Percentiles rank a stretch among this genome's conserved stretches.
Conservation (phyloP, 2,329 filamentous ascomycete species). For the Pseudogymnoascus sp. region DNA sequence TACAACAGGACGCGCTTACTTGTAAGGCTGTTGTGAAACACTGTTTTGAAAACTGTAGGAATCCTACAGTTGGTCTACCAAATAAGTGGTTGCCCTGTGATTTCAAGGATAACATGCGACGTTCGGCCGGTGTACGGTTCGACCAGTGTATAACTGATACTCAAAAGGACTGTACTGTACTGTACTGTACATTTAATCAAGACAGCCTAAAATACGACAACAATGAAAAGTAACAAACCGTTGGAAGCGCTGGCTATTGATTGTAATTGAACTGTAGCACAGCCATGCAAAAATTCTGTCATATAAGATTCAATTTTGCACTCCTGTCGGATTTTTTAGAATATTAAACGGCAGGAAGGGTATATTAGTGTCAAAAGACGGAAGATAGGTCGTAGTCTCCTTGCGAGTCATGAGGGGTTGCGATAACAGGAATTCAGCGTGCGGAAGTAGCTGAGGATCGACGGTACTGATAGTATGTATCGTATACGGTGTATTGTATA, state of each 20-base stretch:
- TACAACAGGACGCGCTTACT: neutral
- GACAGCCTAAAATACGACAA: too few relatives aligned
- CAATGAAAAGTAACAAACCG: too few relatives aligned
- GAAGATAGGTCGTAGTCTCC: neutral
- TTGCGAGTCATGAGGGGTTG: neutral
- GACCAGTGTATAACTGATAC: too few relatives aligned
- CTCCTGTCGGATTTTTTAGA: too few relatives aligned
- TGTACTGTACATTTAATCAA: too few relatives aligned
- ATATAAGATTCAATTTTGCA: neutral
- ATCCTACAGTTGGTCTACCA: neutral
- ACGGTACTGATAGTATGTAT: neutral
- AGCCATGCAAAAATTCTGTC: too few relatives aligned
- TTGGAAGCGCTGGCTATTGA: too few relatives aligned
- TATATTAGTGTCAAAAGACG: neutral
- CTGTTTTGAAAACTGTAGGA: neutral
- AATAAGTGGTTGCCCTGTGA: too few relatives aligned
- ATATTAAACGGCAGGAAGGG: neutral
- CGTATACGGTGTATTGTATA: neutral
- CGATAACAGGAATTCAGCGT: neutral
- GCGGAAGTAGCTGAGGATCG: neutral
- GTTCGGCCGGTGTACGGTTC: neutral
- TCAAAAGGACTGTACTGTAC: too few relatives aligned
- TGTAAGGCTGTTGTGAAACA: neutral
- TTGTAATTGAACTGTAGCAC: too few relatives aligned
- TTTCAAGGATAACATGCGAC: neutral